These are phyloP conservation scores for Globisporangium sylvaticum DNA, from an alignment of 352 stramenopile genomes.

Conservation along the genomic window DNA sequence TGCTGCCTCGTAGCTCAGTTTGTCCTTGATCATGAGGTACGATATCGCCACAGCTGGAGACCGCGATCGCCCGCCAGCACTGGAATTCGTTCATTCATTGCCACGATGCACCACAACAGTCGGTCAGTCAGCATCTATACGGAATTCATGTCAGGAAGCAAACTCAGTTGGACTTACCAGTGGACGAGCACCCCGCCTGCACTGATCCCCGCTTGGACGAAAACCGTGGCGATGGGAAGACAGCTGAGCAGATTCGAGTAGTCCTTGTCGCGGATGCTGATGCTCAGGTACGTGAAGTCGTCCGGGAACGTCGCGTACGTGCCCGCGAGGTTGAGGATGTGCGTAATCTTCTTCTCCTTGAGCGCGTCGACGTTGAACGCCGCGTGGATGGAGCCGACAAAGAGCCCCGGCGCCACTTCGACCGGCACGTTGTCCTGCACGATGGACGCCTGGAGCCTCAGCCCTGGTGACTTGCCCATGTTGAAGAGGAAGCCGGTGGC, in stretches of 20 bases:
- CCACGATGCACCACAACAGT: neutral
- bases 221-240: slow-evolving; percentile 69
- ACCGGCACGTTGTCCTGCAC: slow-evolving; percentile 86
- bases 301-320: slow-evolving; percentile 85
- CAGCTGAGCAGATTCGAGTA: slow-evolving; percentile 86
- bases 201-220: slow-evolving; percentile 70
- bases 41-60: slow-evolving; percentile 76
- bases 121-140: neutral
- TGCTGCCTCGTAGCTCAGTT: slow-evolving; percentile 48
- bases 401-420: slow-evolving; percentile 63
- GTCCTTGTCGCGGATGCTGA: slow-evolving; percentile 89
- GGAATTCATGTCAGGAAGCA: neutral
- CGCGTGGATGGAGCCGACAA: slow-evolving; percentile 82
- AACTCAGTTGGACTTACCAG: slow-evolving; percentile 31
- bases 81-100: slow-evolving; percentile 12
- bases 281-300: slow-evolving; percentile 86
- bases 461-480: slow-evolving; percentile 54
- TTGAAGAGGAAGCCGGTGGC: slow-evolving; percentile 1
- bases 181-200: slow-evolving; percentile 78
- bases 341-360: slow-evolving; percentile 68
- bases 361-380: slow-evolving; percentile 86
- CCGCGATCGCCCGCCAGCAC: slow-evolving; percentile 71
- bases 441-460: slow-evolving; percentile 58
- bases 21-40: slow-evolving; percentile 75
- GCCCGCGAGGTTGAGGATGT: slow-evolving; percentile 85